phyloP scores from a whole-genome alignment of 73 alveolate species.

The Paramecium biaurelia region DNA sequence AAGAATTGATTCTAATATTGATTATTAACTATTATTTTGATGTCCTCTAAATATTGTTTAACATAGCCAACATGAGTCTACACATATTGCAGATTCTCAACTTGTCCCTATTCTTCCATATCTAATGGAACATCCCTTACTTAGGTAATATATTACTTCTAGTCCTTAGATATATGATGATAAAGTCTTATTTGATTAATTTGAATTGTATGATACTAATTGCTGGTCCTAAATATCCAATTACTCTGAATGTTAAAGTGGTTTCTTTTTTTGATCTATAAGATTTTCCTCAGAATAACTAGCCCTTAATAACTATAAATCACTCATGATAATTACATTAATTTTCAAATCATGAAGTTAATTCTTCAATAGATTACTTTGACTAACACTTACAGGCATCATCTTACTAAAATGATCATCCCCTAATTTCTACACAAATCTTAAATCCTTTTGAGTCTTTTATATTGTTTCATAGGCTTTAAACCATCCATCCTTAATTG shows the following conservation, averaged over 20 bases:
- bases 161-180: neutral
- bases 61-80: constrained; percentile 37
- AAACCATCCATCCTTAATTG: constrained; percentile 44
- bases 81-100: neutral
- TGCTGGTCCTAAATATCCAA: neutral
- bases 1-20: neutral
- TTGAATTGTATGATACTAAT: constrained; percentile 2
- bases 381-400: constrained; percentile 45
- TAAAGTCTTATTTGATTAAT: neutral
- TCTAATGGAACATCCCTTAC: constrained; percentile 55
- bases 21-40: constrained; percentile 18
- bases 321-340: neutral
- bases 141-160: constrained; percentile 8
- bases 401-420: constrained; percentile 13
- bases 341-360: neutral
- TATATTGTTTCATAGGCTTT: constrained; percentile 51
- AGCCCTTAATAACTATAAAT: constrained; percentile 9
- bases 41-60: constrained; percentile 2
- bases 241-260: neutral
- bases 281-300: constrained; percentile 17
- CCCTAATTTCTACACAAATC: constrained; percentile 16
- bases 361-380: constrained; percentile 43
- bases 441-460: constrained; percentile 16
- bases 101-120: neutral
- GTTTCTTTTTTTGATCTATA: neutral